Conservation (phyloP, 23 red algal species). For the Gracilaria caudata region DNA sequence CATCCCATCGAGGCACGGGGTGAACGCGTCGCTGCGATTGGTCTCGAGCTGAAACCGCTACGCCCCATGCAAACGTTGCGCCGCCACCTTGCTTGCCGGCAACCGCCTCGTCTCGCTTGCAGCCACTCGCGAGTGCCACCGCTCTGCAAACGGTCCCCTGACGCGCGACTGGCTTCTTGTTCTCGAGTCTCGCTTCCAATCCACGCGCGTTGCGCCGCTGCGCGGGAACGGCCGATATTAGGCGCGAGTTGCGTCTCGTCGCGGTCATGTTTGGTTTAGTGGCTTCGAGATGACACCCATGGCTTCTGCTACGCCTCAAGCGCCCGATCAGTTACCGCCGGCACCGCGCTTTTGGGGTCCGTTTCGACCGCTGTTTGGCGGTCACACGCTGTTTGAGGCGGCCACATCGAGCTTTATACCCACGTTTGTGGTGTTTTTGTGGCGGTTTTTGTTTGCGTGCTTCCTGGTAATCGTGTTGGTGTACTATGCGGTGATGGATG, state of each 20-base stretch:
- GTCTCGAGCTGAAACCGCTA: background rate
- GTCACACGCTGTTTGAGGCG: slow-evolving; percentile 43
- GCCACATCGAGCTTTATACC: slow-evolving; percentile 67
- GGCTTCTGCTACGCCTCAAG: slow-evolving; percentile 4
- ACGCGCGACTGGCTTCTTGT: background rate
- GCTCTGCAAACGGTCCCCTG: background rate
- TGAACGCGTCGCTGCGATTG: no score
- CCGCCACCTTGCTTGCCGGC: no score
- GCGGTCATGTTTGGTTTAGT: slow-evolving; percentile 1
- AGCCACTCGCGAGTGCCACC: no score
- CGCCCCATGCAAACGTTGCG: background rate
- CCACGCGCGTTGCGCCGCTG: background rate
- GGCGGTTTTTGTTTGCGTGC: slow-evolving; percentile 52
- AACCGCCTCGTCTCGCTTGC: no score
- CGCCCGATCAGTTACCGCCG: slow-evolving; percentile 25
- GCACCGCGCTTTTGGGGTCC: slow-evolving; percentile 51
- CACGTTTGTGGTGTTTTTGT: slow-evolving; percentile 37
- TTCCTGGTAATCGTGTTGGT: slow-evolving; percentile 44
- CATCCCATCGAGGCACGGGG: no score
- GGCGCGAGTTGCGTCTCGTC: background rate
- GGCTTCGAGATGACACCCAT: slow-evolving; percentile 9
- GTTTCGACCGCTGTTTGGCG: slow-evolving; percentile 63
- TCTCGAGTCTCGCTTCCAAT: background rate
- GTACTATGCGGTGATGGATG: slow-evolving; percentile 7
- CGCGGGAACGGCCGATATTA: background rate